Evolutionary conservation across 768 basidiomycete genomes (phyloP).

Genomic region (Lenzites betulinus): DNA sequence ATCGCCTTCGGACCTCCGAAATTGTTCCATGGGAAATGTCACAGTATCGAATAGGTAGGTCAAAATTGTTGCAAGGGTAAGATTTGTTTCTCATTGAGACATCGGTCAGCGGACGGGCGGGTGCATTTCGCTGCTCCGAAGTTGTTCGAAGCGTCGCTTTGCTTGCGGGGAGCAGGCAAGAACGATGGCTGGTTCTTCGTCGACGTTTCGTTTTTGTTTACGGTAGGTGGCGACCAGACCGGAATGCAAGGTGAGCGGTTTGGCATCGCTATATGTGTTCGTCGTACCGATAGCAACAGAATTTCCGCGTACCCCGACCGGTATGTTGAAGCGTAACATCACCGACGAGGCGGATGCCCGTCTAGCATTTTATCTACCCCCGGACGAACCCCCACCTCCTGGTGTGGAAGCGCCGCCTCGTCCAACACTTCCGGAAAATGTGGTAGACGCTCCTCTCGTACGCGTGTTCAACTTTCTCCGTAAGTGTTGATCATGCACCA

Average conservation of each 20-base stretch:
- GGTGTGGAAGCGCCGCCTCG: conserved; percentile 45
- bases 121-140: conserved; percentile 74
- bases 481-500: conserved; percentile 42
- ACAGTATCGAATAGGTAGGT: conserved; percentile 62
- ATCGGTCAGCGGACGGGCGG: conserved; percentile 66
- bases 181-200: conserved; percentile 88
- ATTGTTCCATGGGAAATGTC: conserved; percentile 83
- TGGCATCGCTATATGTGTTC: neutral
- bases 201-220: conserved; percentile 72
- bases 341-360: conserved; percentile 73
- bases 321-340: conserved; percentile 64
- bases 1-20: conserved; percentile 77
- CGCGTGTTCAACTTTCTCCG: conserved; percentile 88
- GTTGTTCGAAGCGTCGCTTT: conserved; percentile 74
- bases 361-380: conserved; percentile 58
- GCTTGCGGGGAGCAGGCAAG: conserved; percentile 66
- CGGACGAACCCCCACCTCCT: conserved; percentile 43
- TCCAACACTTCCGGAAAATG: conserved; percentile 57
- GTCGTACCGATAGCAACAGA: conserved; percentile 42
- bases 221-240: conserved; percentile 71
- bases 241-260: conserved; percentile 61
- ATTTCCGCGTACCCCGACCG: conserved; percentile 69
- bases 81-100: conserved; percentile 6
- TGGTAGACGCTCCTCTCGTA: conserved; percentile 81
- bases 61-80: conserved; percentile 21